A percentile compares a stretch with the other conserved stretches of the same genome.
Evolutionary conservation across 441 rosid genomes (phyloP).

Genomic region (Mallotus japonicus): DNA sequence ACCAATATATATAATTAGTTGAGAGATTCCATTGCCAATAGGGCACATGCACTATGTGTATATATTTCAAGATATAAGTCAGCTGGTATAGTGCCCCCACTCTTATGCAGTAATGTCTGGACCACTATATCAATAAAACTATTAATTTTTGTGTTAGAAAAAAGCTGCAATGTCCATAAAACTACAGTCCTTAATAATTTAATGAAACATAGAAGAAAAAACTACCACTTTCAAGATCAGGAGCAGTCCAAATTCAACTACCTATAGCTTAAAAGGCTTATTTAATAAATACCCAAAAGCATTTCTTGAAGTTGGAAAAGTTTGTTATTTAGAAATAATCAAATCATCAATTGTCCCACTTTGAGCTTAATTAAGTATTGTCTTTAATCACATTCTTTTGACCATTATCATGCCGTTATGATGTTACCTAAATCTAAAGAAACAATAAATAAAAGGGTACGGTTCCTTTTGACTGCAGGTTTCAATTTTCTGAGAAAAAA

Average conservation of each 20-base stretch:
- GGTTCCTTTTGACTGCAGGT: neutral
- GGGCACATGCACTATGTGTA: conserved; percentile 6
- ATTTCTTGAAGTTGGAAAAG: conserved; percentile 23
- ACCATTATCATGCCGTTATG: neutral
- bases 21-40: neutral
- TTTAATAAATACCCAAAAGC: conserved; percentile 9
- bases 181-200: neutral
- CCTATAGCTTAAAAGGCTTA: neutral
- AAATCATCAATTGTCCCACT: neutral
- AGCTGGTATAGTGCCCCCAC: neutral
- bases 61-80: conserved; percentile 3
- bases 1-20: neutral
- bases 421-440: conserved; percentile 5
- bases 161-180: neutral
- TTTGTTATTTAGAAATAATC: neutral
- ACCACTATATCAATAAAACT: neutral
- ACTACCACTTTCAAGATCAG: neutral
- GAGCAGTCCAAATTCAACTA: conserved; percentile 1
- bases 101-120: too few relatives aligned
- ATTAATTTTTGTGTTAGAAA: neutral
- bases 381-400: neutral
- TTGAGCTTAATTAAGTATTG: conserved; percentile 7
- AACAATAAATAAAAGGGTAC: neutral
- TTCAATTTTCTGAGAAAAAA: neutral
- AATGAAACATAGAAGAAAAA: too few relatives aligned